Conservation (phyloP, 2,329 filamentous ascomycete species). For the Geosmithia putterillii region DNA sequence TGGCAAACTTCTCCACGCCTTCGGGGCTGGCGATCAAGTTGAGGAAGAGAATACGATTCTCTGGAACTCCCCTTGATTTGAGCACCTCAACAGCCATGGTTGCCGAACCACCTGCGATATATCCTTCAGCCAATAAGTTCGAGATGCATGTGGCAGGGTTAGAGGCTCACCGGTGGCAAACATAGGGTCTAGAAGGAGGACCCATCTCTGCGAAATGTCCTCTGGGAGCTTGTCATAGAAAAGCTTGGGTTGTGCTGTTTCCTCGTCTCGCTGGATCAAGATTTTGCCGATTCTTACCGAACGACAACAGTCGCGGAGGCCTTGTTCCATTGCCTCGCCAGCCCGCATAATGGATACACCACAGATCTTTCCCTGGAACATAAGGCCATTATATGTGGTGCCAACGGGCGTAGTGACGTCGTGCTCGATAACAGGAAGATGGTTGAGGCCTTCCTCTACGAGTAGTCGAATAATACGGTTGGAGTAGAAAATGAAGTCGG, state of each 20-base stretch:
- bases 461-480: slow-evolving; percentile 95
- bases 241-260: slow-evolving; percentile 80
- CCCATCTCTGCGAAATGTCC: slow-evolving; percentile 88
- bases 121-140: not conserved
- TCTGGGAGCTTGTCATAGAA: slow-evolving; percentile 97
- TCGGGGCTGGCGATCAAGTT: slow-evolving; percentile 97
- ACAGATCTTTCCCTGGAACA: slow-evolving; percentile 96
- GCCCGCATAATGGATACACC: slow-evolving; percentile 98
- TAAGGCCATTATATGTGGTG: slow-evolving; percentile 75
- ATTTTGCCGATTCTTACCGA: slow-evolving; percentile 99
- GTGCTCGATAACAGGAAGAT: slow-evolving; percentile 82
- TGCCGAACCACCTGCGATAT: slow-evolving; percentile 65
- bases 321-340: slow-evolving; percentile 97
- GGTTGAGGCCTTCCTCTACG: slow-evolving; percentile 94
- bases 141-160: not conserved
- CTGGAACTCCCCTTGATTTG: slow-evolving; percentile 79
- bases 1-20: slow-evolving; percentile 78
- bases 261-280: slow-evolving; percentile 92
- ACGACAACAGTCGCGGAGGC: slow-evolving; percentile 87
- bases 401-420: slow-evolving; percentile 86
- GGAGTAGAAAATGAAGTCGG: slow-evolving; percentile 98
- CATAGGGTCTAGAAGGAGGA: slow-evolving; percentile 94
- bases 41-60: slow-evolving; percentile 89
- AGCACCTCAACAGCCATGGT: slow-evolving; percentile 95
- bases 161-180: slow-evolving; percentile 70